Evolutionary conservation across 257 asterid genomes (phyloP), one percentile per base, ranked within the genome.

Genomic region (Jasminum sambac): DNA sequence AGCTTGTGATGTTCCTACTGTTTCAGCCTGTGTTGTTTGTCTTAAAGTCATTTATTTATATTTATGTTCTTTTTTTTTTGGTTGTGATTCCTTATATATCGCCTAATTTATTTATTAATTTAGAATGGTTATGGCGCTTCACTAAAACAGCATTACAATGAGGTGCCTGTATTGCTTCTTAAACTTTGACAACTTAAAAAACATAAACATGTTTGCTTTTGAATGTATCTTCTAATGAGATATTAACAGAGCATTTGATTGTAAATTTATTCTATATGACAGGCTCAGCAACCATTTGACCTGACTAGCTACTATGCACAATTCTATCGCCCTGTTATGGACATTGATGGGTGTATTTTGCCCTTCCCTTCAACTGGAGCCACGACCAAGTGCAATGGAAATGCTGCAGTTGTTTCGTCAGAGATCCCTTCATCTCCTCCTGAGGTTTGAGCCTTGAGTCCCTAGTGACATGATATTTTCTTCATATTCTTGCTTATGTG

Each of bases 221-320:
- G 50, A 64, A 48, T 48, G 37, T 61, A 57, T 26, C 41, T 42
- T 58, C 41, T 75, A 39, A 10, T 43, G 5, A 19, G 13, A 34
- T 38, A 52, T 72, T 57, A 25, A 21, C 58, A 65, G 23, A 68
- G 65, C 66, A 43, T 40, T 55, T 55, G 36, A 55, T 55, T 55
- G 11, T 11, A 23, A 55, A 55, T 21, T 23, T 11, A 55, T 23
- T 55, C 36, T 71, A 50, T n/a, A 30, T 17, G 73, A 64, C 83
- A 91, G 96, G 86, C 88, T 76, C 98, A 87, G 23, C 98, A 85
- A 74, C 74, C 92, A 65, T 75, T 83, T 79, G 97, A 90, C 80
- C 97, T 90, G 55, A 82, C 95, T n/a, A 84, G 74, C 73, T 92
- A 87, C 72, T 87, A 92, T 77, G 88, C 97, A 25, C 98, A 88